Evolutionary conservation across 805 yeast genomes (phyloP), one percentile per base, ranked within the genome.

Genomic region (Kazachstania martiniae): DNA sequence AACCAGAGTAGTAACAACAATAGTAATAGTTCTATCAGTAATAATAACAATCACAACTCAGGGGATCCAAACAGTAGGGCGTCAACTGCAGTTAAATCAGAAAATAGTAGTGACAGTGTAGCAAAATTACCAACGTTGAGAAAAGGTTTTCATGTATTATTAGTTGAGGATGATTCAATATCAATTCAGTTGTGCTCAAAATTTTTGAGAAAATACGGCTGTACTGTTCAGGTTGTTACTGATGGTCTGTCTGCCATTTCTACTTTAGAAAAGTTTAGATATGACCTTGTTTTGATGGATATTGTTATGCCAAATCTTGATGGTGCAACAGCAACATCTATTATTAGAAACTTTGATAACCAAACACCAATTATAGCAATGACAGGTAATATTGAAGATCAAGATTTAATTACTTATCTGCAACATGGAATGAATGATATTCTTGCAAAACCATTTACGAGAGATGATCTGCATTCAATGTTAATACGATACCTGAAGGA

Each of bases 371-470:
- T 91, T 40, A 79, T 91, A 43, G 93, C 94, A 19, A 84, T 84
- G 94, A 84, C 95, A 2, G 93, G 94, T 25, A 85, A 84, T 51
- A 81, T 84, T 35, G 79, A 81, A 43, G 83, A 79, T 41, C 74
- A 78, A 43, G 94, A 85, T 55, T 63, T 85, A 36, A 80, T 81
- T 29, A 79, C 77, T 1, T 85, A 82, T 53, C 61, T 83, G 38
- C 79, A 78, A 44, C 84, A 85, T 48, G 96, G 95, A 4, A 86
- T 86, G 84, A 77, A 83, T 37, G 95, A 85, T 56, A 84, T 91
- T 23, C 63, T 91, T 41, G 94, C 94, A 4, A 85, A 91, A 51
- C 98, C 98, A 1, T 91, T 91, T 53, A 80, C 94, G 2, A 85
- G 82, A 50, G 83, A 77, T 42, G 94, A 84, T 51, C 63, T 91